phyloP scores from a whole-genome alignment of 495 filamentous ascomycete species.

The Immersiella caudata region DNA sequence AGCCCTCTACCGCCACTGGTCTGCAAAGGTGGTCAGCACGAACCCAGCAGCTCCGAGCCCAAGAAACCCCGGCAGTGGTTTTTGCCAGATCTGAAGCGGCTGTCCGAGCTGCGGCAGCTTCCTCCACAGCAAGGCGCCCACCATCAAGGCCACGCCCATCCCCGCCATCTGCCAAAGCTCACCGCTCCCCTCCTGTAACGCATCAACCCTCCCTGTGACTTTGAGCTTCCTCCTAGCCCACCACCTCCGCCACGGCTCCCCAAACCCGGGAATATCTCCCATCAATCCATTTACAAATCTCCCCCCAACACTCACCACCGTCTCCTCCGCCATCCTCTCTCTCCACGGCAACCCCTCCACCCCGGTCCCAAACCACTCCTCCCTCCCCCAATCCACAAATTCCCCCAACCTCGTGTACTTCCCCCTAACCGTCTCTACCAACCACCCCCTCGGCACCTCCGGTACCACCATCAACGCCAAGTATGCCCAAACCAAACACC shows the following conservation, averaged over 20 bases:
- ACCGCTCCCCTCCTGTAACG: constrained; percentile 16
- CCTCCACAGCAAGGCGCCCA: constrained; percentile 25
- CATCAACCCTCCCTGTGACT: neutral
- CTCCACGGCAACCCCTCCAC: constrained; percentile 21
- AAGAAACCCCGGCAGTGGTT: constrained; percentile 25
- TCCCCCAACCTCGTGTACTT: constrained; percentile 56
- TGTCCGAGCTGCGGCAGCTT: constrained; percentile 38
- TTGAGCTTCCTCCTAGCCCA: constrained; percentile 27
- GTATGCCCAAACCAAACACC: constrained; percentile 79
- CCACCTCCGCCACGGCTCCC: constrained; percentile 30
- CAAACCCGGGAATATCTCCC: constrained; percentile 27
- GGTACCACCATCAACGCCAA: constrained; percentile 72
- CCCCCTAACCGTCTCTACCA: constrained; percentile 61
- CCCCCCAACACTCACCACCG: constrained; percentile 27
- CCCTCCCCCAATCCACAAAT: constrained; percentile 56
- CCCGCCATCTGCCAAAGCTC: constrained; percentile 24
- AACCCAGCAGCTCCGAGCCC: constrained; percentile 41
- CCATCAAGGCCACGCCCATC: constrained; percentile 29
- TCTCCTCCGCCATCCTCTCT: constrained; percentile 1
- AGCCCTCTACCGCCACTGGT: neutral
- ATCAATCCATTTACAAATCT: constrained; percentile 38
- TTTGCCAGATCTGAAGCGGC: constrained; percentile 39
- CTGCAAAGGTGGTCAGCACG: constrained; percentile 26
- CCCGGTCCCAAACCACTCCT: constrained; percentile 28
- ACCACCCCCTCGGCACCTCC: constrained; percentile 70